Percentiles rank a stretch among this genome's conserved stretches.
These are phyloP conservation scores for Bipolaris cookei DNA, from an alignment of 2,329 filamentous ascomycete genomes.

Conservation along the genomic window DNA sequence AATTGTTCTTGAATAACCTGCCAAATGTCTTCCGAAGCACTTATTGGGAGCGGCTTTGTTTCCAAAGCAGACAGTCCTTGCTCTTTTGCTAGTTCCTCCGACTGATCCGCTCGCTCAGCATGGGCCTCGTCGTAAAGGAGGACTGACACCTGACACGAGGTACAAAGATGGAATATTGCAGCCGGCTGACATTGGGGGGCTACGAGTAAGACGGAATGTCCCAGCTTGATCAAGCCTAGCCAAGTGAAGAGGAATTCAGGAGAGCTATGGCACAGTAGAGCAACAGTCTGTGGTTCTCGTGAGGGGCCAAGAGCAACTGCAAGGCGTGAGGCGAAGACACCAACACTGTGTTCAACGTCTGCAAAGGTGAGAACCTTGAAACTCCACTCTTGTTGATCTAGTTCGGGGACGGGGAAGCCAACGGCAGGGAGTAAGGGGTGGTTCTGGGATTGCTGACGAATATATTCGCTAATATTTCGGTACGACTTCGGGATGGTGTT, in stretches of 20 bases:
- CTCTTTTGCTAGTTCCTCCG: conserved; percentile 25
- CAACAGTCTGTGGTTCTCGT: conserved; percentile 50
- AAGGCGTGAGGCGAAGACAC: conserved; percentile 46
- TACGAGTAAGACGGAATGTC: conserved; percentile 62
- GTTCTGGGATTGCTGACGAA: conserved; percentile 56
- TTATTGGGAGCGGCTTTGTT: conserved; percentile 24
- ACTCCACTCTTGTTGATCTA: conserved; percentile 29
- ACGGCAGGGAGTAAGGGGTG: conserved; percentile 55
- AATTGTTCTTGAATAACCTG: conserved; percentile 22
- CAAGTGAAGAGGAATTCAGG: conserved; percentile 65
- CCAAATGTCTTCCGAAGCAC: conserved; percentile 31
- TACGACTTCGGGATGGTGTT: conserved; percentile 48
- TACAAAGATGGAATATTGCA: conserved; percentile 62
- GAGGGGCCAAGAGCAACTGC: conserved; percentile 20
- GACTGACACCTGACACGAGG: conserved; percentile 50
- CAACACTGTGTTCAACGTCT: conserved; percentile 45
- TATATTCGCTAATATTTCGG: conserved; percentile 57
- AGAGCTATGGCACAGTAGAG: conserved; percentile 63
- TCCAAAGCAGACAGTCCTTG: conserved; percentile 13
- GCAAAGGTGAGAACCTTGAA: conserved; percentile 47
- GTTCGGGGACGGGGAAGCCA: conserved; percentile 54
- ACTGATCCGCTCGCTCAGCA: conserved; percentile 39
- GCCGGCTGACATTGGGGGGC: conserved; percentile 57
- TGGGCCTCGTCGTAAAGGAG: conserved; percentile 58
- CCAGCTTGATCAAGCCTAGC: conserved; percentile 64